Base-by-base conservation (phyloP, 129 eudicot genomes). In the Flaveria brownii region DNA sequence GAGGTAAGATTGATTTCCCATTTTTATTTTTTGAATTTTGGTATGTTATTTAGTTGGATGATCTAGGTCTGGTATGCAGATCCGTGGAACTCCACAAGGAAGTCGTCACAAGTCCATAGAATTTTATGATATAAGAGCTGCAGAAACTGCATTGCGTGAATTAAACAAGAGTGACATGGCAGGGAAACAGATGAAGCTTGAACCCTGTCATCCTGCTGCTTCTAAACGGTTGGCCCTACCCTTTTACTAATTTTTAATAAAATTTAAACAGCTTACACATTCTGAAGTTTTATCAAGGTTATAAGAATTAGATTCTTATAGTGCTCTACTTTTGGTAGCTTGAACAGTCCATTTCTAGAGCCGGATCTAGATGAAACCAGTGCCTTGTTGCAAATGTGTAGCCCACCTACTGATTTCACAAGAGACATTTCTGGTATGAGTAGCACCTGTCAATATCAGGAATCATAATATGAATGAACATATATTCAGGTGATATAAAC, bases 41-140 rank as follows among this genome's bases (percentile, higher is more conserved):
- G 65, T 26, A 54, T 60, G 14, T 47, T 47, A 47, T 47, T 47
- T 2, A 45, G 0, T 9, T 10, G 0, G 0, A 9, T 39, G 59
- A 59, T 20, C 17, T 77, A 72, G 72, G 70, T 68, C 45, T 70
- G 78, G 49, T 26, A 23, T 84, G 87, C 87, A 93, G 98, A 85
- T 93, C 59, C 91, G 84, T n/a, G 98, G 84, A 22, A 72, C 85
- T 78, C 92, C 91, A 30, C 85, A 85, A 74, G 84, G 86, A 78
- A 78, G 88, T 76, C 82, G 80, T 71, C 82, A 81, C 72, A 90
- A 84, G 84, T 82, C 77, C 66, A 80, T 93, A 76, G 98, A 93
- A 63, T 93, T 83, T 81, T 93, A 85, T 82, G 98, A 93, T 79
- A 71, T 88, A 51, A 84, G 98, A 85, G 88, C 91, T 74, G 97